Base-by-base conservation (phyloP, 2,329 filamentous ascomycete species). In the Alternaria tenuissima region DNA sequence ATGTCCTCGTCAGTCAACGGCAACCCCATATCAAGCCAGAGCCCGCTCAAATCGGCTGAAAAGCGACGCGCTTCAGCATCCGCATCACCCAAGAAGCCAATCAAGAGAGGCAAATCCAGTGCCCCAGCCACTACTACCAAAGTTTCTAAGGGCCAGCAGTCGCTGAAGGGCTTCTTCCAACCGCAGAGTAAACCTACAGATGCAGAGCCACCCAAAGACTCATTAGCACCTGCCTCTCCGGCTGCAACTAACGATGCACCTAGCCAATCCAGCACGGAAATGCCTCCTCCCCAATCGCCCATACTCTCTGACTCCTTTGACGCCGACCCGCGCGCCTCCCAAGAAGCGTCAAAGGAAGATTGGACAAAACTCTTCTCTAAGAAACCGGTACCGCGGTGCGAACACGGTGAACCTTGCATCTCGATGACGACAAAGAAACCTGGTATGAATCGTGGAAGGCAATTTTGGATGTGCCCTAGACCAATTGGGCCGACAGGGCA, bases 321-420 rank as follows among this genome's bases (percentile, higher is more conserved):
- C 32, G 67, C 71, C 48, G 71, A 76, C 28, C 72, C 75, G 0
- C 67, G 70, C 70, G 59, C 72, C 68, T 63, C 82, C 78, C 94
- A 93, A 76, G 90, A 76, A 74, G 59, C 72, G 58, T 67, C 82
- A 79, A 94, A 92, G 75, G 90, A 95, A 72, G 90, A 90, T 22
- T 98, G 95, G 95, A 89, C 88, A 5, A 93, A 90, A 74, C 83
- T 98, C 14, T 89, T 98, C 63, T 87, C 89, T 16, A 93, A 90
- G 76, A 89, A 91, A 57, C 81, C 87, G 1, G 84, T 87, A 1
- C 95, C 95, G 1, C 86, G 86, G 58, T 99, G 95, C 75, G 93
- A 97, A 69, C 95, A 99, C 73, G 84, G 88, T 54, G 94, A 98
- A 70, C 91, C 92, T 3, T 98, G 95, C 78, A 91, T 93, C 22